Percentiles rank a stretch among this genome's conserved stretches.
These are phyloP conservation scores for Jaenimonas drosophilae DNA, from an alignment of 208 protist genomes.

Conservation along the genomic window DNA sequence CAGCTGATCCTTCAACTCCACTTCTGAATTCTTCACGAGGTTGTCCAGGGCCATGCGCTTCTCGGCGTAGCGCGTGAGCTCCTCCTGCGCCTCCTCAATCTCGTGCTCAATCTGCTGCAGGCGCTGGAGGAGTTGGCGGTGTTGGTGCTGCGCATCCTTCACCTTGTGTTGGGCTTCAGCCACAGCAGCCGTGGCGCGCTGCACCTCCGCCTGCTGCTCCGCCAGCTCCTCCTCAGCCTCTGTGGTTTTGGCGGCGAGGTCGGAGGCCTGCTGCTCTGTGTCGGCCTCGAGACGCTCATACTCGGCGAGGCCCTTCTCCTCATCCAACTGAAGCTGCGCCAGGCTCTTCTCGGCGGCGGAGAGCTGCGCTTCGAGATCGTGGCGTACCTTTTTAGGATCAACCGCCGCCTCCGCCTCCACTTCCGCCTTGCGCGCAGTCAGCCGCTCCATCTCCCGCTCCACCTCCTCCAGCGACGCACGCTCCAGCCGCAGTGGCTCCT, in stretches of 20 bases:
- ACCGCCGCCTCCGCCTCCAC: conserved; percentile 25
- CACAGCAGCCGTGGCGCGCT: conserved; percentile 19
- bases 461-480: conserved; percentile 15
- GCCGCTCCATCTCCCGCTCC: conserved; percentile 10
- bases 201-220: conserved; percentile 26
- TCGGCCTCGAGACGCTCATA: conserved; percentile 76
- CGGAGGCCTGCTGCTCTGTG: conserved; percentile 44
- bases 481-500: conserved; percentile 23
- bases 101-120: conserved; percentile 58
- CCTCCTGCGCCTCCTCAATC: conserved; percentile 68
- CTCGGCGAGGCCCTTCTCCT: conserved; percentile 37
- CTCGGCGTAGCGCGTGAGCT: conserved; percentile 51
- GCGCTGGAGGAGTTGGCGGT: conserved; percentile 25
- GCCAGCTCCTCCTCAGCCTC: conserved; percentile 54
- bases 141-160: conserved; percentile 29
- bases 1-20: conserved; percentile 48
- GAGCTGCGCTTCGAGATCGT: conserved; percentile 49
- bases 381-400: conserved; percentile 22
- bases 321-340: conserved; percentile 24
- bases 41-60: conserved; percentile 43
- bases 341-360: conserved; percentile 26
- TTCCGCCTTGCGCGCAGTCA: conserved; percentile 19
- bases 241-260: conserved; percentile 30
- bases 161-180: conserved; percentile 21
- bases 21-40: conserved; percentile 68